Percentiles rank a stretch among this genome's conserved stretches.
These are phyloP conservation scores for Globisporangium alternatum DNA, from an alignment of 352 stramenopile genomes.

Conservation along the genomic window DNA sequence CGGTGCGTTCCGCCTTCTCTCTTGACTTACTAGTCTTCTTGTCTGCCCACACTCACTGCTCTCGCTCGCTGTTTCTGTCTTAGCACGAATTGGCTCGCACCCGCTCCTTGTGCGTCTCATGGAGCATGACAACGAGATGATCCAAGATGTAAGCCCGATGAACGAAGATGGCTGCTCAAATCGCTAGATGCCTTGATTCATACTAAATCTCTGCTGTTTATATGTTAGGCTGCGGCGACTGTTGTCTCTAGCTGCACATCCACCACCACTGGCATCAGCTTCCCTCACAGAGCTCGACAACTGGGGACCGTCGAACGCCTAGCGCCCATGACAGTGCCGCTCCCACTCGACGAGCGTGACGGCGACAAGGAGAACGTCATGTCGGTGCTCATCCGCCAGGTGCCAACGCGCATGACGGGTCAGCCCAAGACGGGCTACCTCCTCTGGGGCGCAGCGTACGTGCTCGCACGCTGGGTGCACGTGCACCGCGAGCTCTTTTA, in stretches of 20 bases:
- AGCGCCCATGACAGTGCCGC: constrained; percentile 46
- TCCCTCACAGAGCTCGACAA: constrained; percentile 59
- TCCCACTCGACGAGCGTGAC: constrained; percentile 67
- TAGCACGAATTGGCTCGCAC: constrained; percentile 66
- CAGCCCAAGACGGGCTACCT: constrained; percentile 86
- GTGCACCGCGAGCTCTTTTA: constrained; percentile 71
- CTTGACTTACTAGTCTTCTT: too few species aligned
- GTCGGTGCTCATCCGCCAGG: constrained; percentile 75
- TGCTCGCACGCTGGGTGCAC: constrained; percentile 81
- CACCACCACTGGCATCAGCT: constrained; percentile 64
- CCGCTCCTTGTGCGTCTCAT: constrained; percentile 68
- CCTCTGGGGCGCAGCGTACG: constrained; percentile 78
- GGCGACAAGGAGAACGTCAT: constrained; percentile 24
- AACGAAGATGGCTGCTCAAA: too few species aligned
- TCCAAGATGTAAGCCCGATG: constrained; percentile 51
- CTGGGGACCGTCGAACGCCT: constrained; percentile 54
- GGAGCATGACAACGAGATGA: constrained; percentile 71
- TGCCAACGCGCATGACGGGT: constrained; percentile 80
- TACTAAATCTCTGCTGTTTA: too few species aligned
- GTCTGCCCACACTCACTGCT: not conserved
- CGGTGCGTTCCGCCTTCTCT: constrained; percentile 27
- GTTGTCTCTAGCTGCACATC: constrained; percentile 66
- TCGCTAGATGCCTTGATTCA: too few species aligned
- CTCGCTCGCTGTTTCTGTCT: not conserved
- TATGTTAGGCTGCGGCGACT: constrained; percentile 48